phyloP scores from a whole-genome alignment of 1,284 basidiomycete genomes.

The Vanrija humicola region DNA sequence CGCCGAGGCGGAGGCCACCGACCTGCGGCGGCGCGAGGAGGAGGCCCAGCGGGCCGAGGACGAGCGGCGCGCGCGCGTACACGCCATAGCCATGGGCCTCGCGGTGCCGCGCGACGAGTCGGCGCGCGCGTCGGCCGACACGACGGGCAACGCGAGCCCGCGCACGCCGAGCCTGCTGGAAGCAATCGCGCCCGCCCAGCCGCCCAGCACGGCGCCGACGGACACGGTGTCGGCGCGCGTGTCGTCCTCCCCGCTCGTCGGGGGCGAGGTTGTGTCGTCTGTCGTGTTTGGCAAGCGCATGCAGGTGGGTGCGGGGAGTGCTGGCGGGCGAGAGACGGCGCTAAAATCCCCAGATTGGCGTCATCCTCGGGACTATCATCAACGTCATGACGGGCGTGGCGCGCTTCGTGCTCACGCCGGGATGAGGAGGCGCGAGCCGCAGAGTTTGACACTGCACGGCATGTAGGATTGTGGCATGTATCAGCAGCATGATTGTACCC shows the following conservation, averaged over 20 bases:
- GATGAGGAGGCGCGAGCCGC: too few relatives aligned
- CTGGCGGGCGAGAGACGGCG: too few relatives aligned
- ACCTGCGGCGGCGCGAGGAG: slow-evolving; percentile 7
- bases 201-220: neutral
- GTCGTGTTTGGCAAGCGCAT: slow-evolving; percentile 42
- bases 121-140: neutral
- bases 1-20: slow-evolving; percentile 39
- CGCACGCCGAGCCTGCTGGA: neutral
- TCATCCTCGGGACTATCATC: slow-evolving; percentile 38
- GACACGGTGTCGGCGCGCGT: slow-evolving; percentile 13
- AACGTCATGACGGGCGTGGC: slow-evolving; percentile 41
- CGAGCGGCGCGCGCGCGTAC: slow-evolving; percentile 6
- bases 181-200: neutral
- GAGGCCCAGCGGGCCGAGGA: slow-evolving; percentile 6
- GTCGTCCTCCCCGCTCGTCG: slow-evolving; percentile 24
- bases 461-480: too few relatives aligned
- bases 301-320: slow-evolving; percentile 29
- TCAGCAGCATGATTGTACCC: too few relatives aligned
- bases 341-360: slow-evolving; percentile 49
- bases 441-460: too few relatives aligned
- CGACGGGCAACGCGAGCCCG: neutral
- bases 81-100: slow-evolving; percentile 8
- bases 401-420: slow-evolving; percentile 22
- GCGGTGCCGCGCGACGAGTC: neutral
- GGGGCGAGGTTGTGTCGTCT: slow-evolving; percentile 26